Percentiles rank a stretch among this genome's conserved stretches.
Evolutionary conservation across 352 stramenopile genomes (phyloP).

Genomic region (Peronospora belbahrii): DNA sequence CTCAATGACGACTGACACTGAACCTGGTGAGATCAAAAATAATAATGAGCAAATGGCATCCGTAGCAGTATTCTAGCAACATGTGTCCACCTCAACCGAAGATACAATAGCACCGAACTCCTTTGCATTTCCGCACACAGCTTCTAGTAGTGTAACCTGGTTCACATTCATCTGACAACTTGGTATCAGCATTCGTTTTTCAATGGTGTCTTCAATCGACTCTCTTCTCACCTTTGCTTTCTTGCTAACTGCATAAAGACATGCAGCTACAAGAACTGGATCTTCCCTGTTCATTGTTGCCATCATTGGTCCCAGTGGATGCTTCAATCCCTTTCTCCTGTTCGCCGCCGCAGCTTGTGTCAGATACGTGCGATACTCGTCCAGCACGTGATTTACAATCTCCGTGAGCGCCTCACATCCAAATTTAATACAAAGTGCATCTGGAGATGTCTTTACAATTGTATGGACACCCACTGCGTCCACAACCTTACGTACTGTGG

Average conservation of each 20-base stretch:
- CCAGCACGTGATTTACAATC: slow-evolving; percentile 47
- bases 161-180: slow-evolving; percentile 45
- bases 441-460: slow-evolving; percentile 39
- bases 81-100: slow-evolving; percentile 44
- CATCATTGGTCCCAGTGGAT: slow-evolving; percentile 14
- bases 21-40: slow-evolving; percentile 13
- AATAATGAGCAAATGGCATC: neutral
- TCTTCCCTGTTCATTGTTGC: slow-evolving; percentile 31
- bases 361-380: slow-evolving; percentile 35
- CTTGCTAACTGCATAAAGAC: slow-evolving; percentile 60
- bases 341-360: slow-evolving; percentile 15
- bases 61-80: neutral
- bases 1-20: slow-evolving; percentile 40
- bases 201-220: neutral
- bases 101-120: slow-evolving; percentile 60
- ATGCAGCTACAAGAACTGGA: slow-evolving; percentile 55
- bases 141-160: slow-evolving; percentile 43
- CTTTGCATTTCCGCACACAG: slow-evolving; percentile 51
- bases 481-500: slow-evolving; percentile 44
- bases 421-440: slow-evolving; percentile 64
- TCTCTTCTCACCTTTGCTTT: slow-evolving; percentile 35
- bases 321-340: slow-evolving; percentile 10
- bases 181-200: slow-evolving; percentile 6
- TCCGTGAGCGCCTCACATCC: slow-evolving; percentile 60
- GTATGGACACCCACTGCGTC: slow-evolving; percentile 38